Percentiles rank a stretch among this genome's conserved stretches.
phyloP scores from a whole-genome alignment of 2,329 filamentous ascomycete genomes.

The Exophiala calicioides region DNA sequence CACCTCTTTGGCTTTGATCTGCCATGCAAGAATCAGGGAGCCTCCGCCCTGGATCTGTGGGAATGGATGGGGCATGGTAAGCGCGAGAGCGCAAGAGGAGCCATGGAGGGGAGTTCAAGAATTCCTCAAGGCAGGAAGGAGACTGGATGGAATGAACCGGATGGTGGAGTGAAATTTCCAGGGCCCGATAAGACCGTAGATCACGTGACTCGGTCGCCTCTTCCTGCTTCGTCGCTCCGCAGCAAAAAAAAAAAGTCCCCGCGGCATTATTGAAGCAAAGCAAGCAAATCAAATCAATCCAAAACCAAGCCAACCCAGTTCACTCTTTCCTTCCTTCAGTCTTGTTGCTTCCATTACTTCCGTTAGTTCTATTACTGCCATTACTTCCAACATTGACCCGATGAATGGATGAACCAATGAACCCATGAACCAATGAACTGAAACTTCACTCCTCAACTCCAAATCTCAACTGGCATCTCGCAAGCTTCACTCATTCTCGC shows the following conservation, averaged over 20 bases:
- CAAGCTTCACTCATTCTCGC: no score
- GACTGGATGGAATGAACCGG: slow-evolving; percentile 25
- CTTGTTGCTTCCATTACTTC: no score
- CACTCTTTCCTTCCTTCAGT: no score
- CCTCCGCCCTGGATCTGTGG: slow-evolving; percentile 85
- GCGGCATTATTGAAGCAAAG: no score
- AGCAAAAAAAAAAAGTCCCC: slow-evolving; percentile 2
- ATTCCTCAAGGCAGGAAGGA: slow-evolving; percentile 14
- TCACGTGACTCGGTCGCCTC: not conserved
- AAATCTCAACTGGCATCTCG: not conserved
- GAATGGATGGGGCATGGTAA: slow-evolving; percentile 58
- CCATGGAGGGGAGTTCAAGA: slow-evolving; percentile 18
- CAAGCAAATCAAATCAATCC: no score
- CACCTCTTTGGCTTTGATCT: slow-evolving; percentile 83
- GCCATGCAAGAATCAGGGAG: slow-evolving; percentile 93
- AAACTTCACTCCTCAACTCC: no score
- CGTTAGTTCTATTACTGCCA: no score
- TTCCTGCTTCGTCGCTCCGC: not conserved
- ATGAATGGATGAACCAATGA: not conserved
- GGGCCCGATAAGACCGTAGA: not conserved
- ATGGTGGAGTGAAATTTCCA: slow-evolving; percentile 16
- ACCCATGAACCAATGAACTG: not conserved
- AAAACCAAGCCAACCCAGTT: no score
- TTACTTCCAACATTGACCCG: no score
- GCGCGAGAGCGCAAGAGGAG: slow-evolving; percentile 17